Conservation (phyloP, 1,139 yeast genomes). For the Yamadazyma epiphylla region DNA sequence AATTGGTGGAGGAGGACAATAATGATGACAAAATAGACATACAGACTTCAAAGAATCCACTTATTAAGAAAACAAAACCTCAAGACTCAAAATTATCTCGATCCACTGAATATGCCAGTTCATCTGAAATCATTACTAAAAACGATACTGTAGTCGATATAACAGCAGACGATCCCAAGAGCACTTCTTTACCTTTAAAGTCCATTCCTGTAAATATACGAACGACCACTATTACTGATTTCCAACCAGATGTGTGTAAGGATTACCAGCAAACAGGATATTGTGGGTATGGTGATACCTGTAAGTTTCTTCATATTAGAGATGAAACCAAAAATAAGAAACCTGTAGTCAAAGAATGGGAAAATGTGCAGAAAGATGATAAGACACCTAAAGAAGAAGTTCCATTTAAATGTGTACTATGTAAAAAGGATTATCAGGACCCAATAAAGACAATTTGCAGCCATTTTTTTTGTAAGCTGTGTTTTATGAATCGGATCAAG, state of each 20-base stretch:
- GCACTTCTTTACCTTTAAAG: constrained; percentile 13
- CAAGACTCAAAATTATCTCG: constrained; percentile 1
- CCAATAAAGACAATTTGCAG: constrained; percentile 66
- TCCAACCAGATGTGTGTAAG: constrained; percentile 92
- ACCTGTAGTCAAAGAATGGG: constrained; percentile 75
- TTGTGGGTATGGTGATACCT: constrained; percentile 98
- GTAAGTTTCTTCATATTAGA: constrained; percentile 88
- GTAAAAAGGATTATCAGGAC: constrained; percentile 50
- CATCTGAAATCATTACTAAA: constrained; percentile 1
- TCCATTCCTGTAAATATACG: constrained; percentile 51
- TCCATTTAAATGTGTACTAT: constrained; percentile 65
- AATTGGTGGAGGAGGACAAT: constrained; percentile 9
- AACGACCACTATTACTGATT: constrained; percentile 78
- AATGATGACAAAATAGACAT: constrained; percentile 1
- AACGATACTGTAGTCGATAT: constrained; percentile 8
- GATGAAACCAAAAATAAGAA: constrained; percentile 80
- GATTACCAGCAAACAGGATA: constrained; percentile 90
- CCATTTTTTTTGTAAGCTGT: constrained; percentile 64
- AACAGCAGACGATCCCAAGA: background rate
- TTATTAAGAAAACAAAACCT: background rate
- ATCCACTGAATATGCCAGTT: constrained; percentile 1
- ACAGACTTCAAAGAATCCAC: background rate
- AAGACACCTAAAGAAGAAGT: constrained; percentile 22
- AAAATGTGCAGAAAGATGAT: constrained; percentile 21
- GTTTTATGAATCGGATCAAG: constrained; percentile 53